Percentiles rank a stretch among this genome's conserved stretches.
Evolutionary conservation across 805 yeast genomes (phyloP).

Genomic region (Candida odintsovae): DNA sequence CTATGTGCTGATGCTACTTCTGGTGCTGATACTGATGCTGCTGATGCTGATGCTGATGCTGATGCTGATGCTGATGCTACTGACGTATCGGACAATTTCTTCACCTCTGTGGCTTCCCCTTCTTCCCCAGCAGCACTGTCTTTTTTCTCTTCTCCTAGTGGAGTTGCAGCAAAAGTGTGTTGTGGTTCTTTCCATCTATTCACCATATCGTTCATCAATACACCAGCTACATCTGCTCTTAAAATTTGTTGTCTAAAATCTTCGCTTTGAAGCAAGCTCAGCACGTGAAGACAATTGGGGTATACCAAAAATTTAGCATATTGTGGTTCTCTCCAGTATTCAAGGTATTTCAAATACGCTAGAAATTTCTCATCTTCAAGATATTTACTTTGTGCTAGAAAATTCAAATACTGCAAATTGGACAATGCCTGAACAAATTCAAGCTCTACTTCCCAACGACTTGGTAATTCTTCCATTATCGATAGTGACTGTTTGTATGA

Average conservation of each 20-base stretch:
- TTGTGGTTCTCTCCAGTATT: conserved; percentile 77
- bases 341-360: conserved; percentile 71
- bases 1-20: too few species aligned
- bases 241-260: conserved; percentile 51
- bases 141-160: conserved; percentile 8
- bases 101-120: too few species aligned
- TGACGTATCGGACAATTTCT: background rate
- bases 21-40: too few species aligned
- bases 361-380: conserved; percentile 68
- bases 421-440: conserved; percentile 88
- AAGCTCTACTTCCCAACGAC: conserved; percentile 77
- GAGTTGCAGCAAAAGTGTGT: conserved; percentile 21
- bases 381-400: conserved; percentile 77
- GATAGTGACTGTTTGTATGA: too few species aligned
- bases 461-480: conserved; percentile 37
- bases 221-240: conserved; percentile 50
- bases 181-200: conserved; percentile 45
- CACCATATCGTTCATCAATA: conserved; percentile 71
- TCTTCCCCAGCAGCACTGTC: background rate
- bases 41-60: too few species aligned
- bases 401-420: conserved; percentile 81
- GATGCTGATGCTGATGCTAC: too few species aligned
- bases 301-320: conserved; percentile 67
- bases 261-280: conserved; percentile 42
- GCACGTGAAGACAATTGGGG: conserved; percentile 83